These are phyloP conservation scores for Hyparrhenia diplandra DNA, from an alignment of 176 grass and related monocot species.

Conservation along the genomic window DNA sequence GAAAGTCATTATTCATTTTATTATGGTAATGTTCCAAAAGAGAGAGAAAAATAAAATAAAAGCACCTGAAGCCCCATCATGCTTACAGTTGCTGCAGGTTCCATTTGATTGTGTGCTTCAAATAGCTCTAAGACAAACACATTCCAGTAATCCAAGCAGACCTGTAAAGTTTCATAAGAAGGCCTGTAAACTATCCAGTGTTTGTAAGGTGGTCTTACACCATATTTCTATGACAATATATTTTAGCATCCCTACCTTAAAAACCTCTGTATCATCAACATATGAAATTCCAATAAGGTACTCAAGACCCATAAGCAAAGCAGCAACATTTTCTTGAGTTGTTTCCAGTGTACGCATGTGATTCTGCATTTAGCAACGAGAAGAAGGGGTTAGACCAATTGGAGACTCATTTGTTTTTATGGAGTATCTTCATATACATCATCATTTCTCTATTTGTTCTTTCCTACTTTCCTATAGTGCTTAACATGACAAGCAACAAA, in stretches of 20 bases:
- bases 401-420: neutral
- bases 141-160: constrained; percentile 99
- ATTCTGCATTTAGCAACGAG: constrained; percentile 40
- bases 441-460: neutral
- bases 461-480: too few relatives aligned
- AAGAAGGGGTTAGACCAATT: neutral
- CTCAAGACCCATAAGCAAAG: constrained; percentile 84
- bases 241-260: constrained; percentile 61
- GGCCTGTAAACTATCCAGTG: constrained; percentile 39
- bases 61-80: constrained; percentile 86
- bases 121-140: constrained; percentile 89
- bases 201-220: neutral
- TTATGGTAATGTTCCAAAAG: neutral
- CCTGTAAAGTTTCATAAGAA: constrained; percentile 38
- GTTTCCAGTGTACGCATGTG: constrained; percentile 83
- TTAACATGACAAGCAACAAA: neutral
- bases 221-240: constrained; percentile 11
- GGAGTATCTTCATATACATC: neutral
- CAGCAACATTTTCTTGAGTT: constrained; percentile 73
- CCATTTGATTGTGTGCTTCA: constrained; percentile 90
- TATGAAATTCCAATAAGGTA: constrained; percentile 97
- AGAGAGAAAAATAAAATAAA: constrained; percentile 8
- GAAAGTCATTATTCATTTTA: neutral
- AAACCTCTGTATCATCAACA: constrained; percentile 99
- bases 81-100: constrained; percentile 82